A percentile compares a stretch with the other conserved stretches of the same genome.
phyloP scores from a whole-genome alignment of 1,284 basidiomycete species.

The Ustilago crameri region DNA sequence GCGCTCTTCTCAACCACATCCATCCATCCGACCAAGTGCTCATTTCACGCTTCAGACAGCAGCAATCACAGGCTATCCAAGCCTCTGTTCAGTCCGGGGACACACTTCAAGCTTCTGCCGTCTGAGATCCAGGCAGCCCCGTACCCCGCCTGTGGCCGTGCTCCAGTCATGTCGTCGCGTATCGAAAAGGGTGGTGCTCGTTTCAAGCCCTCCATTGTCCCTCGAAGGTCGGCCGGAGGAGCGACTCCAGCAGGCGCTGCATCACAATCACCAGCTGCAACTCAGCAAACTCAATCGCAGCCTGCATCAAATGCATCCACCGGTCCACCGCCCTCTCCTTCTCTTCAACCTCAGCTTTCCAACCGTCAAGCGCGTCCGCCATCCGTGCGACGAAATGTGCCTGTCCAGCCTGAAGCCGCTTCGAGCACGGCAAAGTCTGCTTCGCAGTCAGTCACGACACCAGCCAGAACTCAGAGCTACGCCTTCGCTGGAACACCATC shows the following conservation, averaged over 20 bases:
- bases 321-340: slow-evolving; percentile 26
- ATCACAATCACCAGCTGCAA: slow-evolving; percentile 3
- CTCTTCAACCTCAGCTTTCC: slow-evolving; percentile 8
- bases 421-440: neutral
- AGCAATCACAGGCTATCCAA: neutral
- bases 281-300: slow-evolving; percentile 8
- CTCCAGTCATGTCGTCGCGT: slow-evolving; percentile 42
- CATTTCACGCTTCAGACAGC: neutral
- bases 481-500: slow-evolving; percentile 39
- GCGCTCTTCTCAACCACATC: neutral
- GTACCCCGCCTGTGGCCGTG: too few species aligned
- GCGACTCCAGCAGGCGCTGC: slow-evolving; percentile 2
- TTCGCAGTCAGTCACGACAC: neutral
- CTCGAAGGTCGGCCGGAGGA: slow-evolving; percentile 25
- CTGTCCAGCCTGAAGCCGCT: neutral
- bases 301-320: slow-evolving; percentile 6
- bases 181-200: slow-evolving; percentile 54
- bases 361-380: slow-evolving; percentile 19
- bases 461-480: slow-evolving; percentile 34
- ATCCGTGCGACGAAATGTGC: slow-evolving; percentile 22
- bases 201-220: slow-evolving; percentile 53
- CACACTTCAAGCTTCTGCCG: too few species aligned
- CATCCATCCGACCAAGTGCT: slow-evolving; percentile 5
- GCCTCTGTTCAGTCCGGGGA: too few species aligned
- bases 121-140: too few species aligned